Conservation (phyloP, 2,329 filamentous ascomycete species). For the Pyrenochaeta sp. region DNA sequence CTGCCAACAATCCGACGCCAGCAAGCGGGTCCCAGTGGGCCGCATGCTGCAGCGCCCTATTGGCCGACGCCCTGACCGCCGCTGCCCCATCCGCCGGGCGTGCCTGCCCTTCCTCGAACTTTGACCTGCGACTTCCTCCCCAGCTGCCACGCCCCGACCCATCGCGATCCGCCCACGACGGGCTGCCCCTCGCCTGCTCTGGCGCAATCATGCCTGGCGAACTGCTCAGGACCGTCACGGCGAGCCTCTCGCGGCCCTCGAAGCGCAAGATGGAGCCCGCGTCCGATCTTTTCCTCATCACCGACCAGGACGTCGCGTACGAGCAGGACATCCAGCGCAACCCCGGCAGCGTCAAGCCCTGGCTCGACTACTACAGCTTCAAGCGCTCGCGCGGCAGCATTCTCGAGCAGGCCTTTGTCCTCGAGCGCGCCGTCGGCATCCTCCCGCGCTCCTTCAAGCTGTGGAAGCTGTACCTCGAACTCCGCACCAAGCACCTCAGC, state of each 20-base stretch:
- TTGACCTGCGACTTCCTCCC: constrained; percentile 35
- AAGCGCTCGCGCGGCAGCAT: constrained; percentile 86
- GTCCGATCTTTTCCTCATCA: constrained; percentile 59
- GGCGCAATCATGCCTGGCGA: constrained; percentile 54
- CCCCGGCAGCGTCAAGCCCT: constrained; percentile 85
- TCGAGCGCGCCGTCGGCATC: constrained; percentile 89
- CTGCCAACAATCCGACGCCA: constrained; percentile 21
- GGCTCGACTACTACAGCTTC: constrained; percentile 92
- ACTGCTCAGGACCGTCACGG: constrained; percentile 48
- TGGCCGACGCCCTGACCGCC: constrained; percentile 14
- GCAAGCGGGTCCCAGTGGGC: too few species aligned
- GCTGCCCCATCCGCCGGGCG: constrained; percentile 21
- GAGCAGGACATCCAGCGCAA: constrained; percentile 94
- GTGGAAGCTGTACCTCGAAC: constrained; percentile 95
- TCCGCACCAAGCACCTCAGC: constrained; percentile 81
- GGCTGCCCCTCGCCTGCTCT: constrained; percentile 37
- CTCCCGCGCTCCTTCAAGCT: constrained; percentile 96
- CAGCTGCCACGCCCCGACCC: constrained; percentile 24
- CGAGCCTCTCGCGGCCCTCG: constrained; percentile 42
- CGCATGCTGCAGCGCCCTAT: constrained; percentile 6
- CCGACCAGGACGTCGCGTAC: constrained; percentile 90
- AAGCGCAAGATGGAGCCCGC: constrained; percentile 47
- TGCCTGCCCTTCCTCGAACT: constrained; percentile 23
- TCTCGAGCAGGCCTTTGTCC: constrained; percentile 83
- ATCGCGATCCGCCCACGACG: constrained; percentile 37